Evolutionary conservation across 331 rosid species (phyloP), one percentile per base, ranked within the genome.

Genomic region (Ulmus americana): DNA sequence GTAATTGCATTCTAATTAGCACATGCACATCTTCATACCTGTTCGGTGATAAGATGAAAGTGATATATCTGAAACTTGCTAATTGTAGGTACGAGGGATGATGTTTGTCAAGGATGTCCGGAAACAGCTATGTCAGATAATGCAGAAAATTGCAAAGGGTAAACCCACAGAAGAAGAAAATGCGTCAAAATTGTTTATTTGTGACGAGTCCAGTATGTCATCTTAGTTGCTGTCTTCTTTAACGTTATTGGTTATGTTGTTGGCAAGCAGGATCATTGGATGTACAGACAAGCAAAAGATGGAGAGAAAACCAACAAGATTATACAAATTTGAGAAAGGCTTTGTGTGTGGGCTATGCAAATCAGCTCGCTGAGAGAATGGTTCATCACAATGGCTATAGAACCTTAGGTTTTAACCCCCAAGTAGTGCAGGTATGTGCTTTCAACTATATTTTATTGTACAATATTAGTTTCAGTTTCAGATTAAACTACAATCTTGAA

Each of bases 291-390:
- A 68, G 51, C 67, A 59, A 86, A 74, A 81, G 71, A 72, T 45
- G 75, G 62, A 85, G 66, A 67, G 90, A 84, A 73, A 75, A 58
- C 42, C 76, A 63, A 63, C 75, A 50, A 18, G 82, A 73, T 73
- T 89, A 86, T 79, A 78, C 63, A 67, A 82, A 79, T 62, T 76
- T 92, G 86, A 89, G 98, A 85, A 89, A 86, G 80, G 86, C 95
- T 52, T 76, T 92, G 76, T 89, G 98, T 70, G 83, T 80, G 50
- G 98, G 98, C 43, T 92, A 65, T 83, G 98, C 97, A 8, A 92
- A 74, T 84, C 98, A 92, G 79, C 95, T 89, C 59, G 95, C 97
- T 77, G 98, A 89, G 86, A 80, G 98, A 81, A 92, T 86, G 88
- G 55, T 92, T 64, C 85, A 86, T 74, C 98, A 92, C 79, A 92